Conservation (phyloP, 495 filamentous ascomycete genomes). For the Oleoguttula mirabilis region DNA sequence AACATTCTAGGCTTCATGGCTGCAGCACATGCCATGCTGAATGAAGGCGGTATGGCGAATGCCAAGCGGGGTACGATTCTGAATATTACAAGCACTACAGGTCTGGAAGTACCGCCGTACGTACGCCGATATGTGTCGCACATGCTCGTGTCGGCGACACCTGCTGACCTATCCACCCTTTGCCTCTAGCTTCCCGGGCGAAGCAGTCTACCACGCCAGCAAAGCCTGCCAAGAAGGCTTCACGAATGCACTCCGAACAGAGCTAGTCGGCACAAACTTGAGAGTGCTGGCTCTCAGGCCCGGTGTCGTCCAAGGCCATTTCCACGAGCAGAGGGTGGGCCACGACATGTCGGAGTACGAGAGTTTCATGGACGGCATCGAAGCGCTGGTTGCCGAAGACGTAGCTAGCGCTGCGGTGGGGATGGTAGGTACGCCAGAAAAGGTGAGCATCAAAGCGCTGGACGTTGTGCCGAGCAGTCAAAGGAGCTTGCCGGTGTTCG, state of each 20-base stretch:
- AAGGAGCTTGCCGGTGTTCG: constrained; percentile 14
- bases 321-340: constrained; percentile 30
- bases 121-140: no score
- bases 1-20: constrained; percentile 32
- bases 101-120: constrained; percentile 30
- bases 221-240: constrained; percentile 33
- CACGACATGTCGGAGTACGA: constrained; percentile 27
- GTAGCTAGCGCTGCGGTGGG: constrained; percentile 26
- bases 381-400: constrained; percentile 27
- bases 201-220: constrained; percentile 33
- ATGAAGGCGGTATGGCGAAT: constrained; percentile 21
- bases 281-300: constrained; percentile 30
- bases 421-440: constrained; percentile 25
- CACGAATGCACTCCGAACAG: constrained; percentile 30
- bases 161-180: no score
- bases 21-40: constrained; percentile 28
- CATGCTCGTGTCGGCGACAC: no score
- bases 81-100: constrained; percentile 32
- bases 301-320: constrained; percentile 31
- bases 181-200: no score
- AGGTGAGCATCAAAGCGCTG: constrained; percentile 30
- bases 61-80: constrained; percentile 29
- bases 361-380: constrained; percentile 28
- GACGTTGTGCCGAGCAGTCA: constrained; percentile 29
- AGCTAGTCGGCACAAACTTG: constrained; percentile 29